These are phyloP conservation scores for Staphylotrichum tortipilum DNA, from an alignment of 495 filamentous ascomycete species.

Conservation along the genomic window DNA sequence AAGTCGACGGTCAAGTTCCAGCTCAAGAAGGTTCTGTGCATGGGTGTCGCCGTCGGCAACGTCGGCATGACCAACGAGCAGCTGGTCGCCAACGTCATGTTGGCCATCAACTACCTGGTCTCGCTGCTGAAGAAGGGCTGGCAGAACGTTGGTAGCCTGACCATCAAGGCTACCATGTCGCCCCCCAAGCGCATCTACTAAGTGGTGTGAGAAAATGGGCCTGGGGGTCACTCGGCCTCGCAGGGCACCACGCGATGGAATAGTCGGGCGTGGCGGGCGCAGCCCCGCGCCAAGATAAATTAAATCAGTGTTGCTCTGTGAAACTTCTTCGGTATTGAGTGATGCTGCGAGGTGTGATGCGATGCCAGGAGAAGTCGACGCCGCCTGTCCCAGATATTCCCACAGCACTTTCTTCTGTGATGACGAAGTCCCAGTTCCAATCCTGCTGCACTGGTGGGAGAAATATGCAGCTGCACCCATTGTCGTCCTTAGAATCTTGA, in stretches of 20 bases:
- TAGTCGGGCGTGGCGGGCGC: not conserved
- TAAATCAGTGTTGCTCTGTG: not conserved
- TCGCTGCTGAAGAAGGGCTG: conserved; percentile 99
- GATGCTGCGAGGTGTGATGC: not conserved
- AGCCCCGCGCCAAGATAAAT: not conserved
- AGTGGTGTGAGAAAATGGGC: conserved; percentile 2
- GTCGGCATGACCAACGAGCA: conserved; percentile 96
- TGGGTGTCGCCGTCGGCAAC: conserved; percentile 97
- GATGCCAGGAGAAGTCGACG: too few species aligned
- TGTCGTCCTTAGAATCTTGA: too few species aligned
- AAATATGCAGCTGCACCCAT: too few species aligned
- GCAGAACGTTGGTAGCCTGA: conserved; percentile 99
- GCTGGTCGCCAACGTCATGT: conserved; percentile 86
- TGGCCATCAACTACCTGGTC: conserved; percentile 99
- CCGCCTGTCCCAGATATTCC: too few species aligned
- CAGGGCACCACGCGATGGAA: not conserved
- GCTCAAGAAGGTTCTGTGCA: conserved; percentile 99
- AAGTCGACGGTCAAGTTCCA: conserved; percentile 99
- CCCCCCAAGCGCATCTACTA: conserved; percentile 96
- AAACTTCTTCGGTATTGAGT: not conserved
- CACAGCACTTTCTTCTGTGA: too few species aligned
- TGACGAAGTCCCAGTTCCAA: too few species aligned
- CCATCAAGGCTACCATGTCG: conserved; percentile 99
- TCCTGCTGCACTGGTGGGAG: too few species aligned
- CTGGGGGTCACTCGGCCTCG: conserved; percentile 1